A percentile compares a stretch with the other conserved stretches of the same genome.
Conservation (phyloP, 768 basidiomycete genomes). For the Panus rudis region DNA sequence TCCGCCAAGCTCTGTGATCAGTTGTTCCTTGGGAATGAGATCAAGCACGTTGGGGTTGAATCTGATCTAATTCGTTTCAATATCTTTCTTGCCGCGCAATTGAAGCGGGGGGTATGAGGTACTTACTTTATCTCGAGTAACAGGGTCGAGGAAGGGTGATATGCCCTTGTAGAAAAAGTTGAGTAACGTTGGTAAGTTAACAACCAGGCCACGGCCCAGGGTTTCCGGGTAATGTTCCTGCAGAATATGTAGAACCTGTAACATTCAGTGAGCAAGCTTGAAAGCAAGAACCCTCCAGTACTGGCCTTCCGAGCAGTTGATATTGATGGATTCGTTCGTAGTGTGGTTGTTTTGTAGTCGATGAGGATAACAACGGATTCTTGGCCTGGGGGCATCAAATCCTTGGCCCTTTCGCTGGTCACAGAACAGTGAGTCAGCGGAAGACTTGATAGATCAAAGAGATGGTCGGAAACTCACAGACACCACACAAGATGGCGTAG, state of each 20-base stretch:
- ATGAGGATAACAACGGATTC: constrained; percentile 80
- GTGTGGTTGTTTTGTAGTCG: constrained; percentile 78
- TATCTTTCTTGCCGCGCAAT: too few relatives aligned
- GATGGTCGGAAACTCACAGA: constrained; percentile 45
- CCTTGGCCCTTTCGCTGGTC: constrained; percentile 77
- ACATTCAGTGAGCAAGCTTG: background rate
- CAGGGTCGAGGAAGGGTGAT: constrained; percentile 79
- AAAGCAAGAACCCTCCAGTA: background rate
- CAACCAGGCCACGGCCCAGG: constrained; percentile 75
- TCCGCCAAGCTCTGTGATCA: constrained; percentile 82
- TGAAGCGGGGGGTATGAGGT: too few relatives aligned
- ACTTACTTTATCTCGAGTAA: constrained; percentile 78
- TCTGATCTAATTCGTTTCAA: constrained; percentile 80
- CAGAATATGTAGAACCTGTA: constrained; percentile 64
- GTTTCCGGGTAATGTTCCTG: constrained; percentile 89
- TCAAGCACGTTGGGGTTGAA: constrained; percentile 82
- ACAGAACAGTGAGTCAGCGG: background rate
- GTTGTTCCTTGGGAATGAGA: constrained; percentile 65
- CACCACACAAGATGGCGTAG: constrained; percentile 83
- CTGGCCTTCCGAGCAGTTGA: constrained; percentile 68
- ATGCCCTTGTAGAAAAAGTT: constrained; percentile 81
- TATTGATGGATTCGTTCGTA: constrained; percentile 79
- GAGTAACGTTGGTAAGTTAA: constrained; percentile 71
- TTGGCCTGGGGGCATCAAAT: constrained; percentile 80
- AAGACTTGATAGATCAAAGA: background rate